A percentile compares a stretch with the other conserved stretches of the same genome.
Conservation (phyloP, 139 green algal genomes). For the Chlorella sp. region DNA sequence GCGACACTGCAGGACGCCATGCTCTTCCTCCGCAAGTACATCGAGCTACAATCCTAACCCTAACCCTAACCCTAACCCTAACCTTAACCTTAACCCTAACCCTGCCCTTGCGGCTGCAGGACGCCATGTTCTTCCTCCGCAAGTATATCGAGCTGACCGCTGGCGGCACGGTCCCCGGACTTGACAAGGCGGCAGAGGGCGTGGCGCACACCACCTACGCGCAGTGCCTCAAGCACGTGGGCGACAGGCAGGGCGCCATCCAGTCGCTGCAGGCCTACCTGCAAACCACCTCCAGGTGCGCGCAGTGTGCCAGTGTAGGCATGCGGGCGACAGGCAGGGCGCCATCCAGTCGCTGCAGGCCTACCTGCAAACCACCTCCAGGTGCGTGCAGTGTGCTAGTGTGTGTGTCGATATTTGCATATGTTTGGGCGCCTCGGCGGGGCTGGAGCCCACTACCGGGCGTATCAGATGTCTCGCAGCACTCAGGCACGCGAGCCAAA, state of each 20-base stretch:
- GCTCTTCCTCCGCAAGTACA: slow-evolving; percentile 25
- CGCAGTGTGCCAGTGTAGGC: not conserved
- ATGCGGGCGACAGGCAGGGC: not conserved
- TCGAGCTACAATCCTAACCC: slow-evolving; percentile 5
- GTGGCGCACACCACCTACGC: slow-evolving; percentile 38
- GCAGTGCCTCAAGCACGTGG: slow-evolving; percentile 29
- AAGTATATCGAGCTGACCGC: slow-evolving; percentile 20
- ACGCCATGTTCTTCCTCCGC: slow-evolving; percentile 34
- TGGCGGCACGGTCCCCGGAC: not conserved
- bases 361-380: slow-evolving; percentile 32
- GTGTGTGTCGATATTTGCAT: too few relatives aligned
- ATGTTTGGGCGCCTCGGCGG: too few relatives aligned
- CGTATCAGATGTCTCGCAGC: not conserved
- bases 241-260: slow-evolving; percentile 20
- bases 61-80: too few relatives aligned
- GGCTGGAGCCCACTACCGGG: too few relatives aligned
- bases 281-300: slow-evolving; percentile 4
- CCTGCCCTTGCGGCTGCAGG: too few relatives aligned
- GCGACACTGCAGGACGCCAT: too few relatives aligned
- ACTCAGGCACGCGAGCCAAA: not conserved
- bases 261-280: slow-evolving; percentile 46
- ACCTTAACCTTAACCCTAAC: too few relatives aligned
- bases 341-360: slow-evolving; percentile 40
- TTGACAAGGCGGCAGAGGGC: slow-evolving; percentile 50
- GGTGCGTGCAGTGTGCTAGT: too few relatives aligned